phyloP scores from a whole-genome alignment of 1,139 yeast genomes.

The Candida sp. region DNA sequence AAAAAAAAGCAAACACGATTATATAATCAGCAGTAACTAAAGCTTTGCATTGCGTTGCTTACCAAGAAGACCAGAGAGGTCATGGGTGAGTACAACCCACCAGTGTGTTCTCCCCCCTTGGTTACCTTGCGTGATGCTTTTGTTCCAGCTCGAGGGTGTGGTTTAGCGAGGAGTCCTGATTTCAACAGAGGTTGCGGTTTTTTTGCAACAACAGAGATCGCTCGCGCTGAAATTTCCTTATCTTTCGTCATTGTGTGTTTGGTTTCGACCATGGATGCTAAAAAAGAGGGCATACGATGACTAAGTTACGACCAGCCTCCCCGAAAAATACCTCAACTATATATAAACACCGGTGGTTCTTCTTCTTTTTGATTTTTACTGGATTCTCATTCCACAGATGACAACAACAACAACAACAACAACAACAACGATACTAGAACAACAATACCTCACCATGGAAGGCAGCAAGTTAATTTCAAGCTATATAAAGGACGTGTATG shows the following conservation, averaged over 20 bases:
- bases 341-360: not conserved
- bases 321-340: not conserved
- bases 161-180: not conserved
- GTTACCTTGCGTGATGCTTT: too few species aligned
- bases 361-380: too few species aligned
- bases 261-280: not conserved
- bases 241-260: not conserved
- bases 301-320: not conserved
- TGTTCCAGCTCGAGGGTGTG: not conserved
- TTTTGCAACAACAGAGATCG: not conserved
- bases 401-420: too few species aligned
- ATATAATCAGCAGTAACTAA: not conserved
- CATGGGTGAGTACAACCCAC: too few species aligned
- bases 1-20: not conserved
- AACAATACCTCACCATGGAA: slow-evolving; percentile 26
- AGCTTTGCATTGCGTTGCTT: too few species aligned
- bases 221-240: slow-evolving; percentile 1
- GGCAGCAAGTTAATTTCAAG: slow-evolving; percentile 27
- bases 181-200: not conserved
- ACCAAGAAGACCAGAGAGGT: too few species aligned
- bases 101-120: too few species aligned
- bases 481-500: slow-evolving; percentile 32
- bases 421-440: not conserved
- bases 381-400: too few species aligned
- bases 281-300: not conserved